Evolutionary conservation across 2,329 filamentous ascomycete genomes (phyloP).

Genomic region (Fusarium ambrosium): DNA sequence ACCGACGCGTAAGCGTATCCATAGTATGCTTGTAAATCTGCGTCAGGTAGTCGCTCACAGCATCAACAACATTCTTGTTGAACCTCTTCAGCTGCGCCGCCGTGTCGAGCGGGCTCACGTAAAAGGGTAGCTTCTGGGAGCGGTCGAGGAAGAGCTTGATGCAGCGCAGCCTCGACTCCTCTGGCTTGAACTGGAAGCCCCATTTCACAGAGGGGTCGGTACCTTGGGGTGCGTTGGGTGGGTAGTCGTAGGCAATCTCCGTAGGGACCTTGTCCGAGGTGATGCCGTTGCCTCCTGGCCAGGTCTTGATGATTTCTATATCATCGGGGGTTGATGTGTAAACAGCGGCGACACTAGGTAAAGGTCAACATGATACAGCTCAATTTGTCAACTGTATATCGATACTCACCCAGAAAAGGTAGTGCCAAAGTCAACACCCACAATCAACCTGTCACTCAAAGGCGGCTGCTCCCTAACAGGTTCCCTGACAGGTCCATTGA

Average conservation of each 20-base stretch:
- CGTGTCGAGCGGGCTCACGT: constrained; percentile 83
- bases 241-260: constrained; percentile 75
- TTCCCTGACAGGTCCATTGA: constrained; percentile 72
- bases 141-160: constrained; percentile 89
- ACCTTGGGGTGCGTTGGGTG: constrained; percentile 48
- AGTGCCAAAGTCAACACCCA: constrained; percentile 88
- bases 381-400: not conserved
- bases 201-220: constrained; percentile 72
- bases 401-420: constrained; percentile 79
- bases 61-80: constrained; percentile 83
- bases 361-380: constrained; percentile 7
- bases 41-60: constrained; percentile 83
- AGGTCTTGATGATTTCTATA: constrained; percentile 86
- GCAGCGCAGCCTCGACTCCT: constrained; percentile 81
- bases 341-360: constrained; percentile 72
- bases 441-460: constrained; percentile 75
- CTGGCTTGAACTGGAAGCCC: constrained; percentile 86
- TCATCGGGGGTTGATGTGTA: constrained; percentile 84
- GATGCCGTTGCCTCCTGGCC: constrained; percentile 87
- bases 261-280: constrained; percentile 91
- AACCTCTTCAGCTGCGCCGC: constrained; percentile 80
- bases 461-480: constrained; percentile 65
- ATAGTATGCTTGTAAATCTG: constrained; percentile 84
- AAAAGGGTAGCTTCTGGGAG: constrained; percentile 84
- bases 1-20: constrained; percentile 79